Base-by-base conservation (phyloP, 805 yeast genomes). In the Debaryomyces hansenii region DNA sequence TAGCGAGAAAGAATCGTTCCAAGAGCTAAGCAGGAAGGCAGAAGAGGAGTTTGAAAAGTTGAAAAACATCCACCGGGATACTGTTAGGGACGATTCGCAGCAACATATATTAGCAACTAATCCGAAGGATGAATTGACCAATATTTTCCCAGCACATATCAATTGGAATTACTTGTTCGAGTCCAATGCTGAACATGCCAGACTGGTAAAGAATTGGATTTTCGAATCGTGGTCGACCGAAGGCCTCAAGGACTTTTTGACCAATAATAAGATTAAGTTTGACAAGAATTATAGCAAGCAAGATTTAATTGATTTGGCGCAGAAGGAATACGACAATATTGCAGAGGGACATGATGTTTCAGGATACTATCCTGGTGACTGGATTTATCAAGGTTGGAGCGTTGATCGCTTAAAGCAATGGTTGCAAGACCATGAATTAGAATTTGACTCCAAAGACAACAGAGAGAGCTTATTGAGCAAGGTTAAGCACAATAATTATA, bases 301-400 rank as follows among this genome's bases (percentile, higher is more conserved):
- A 40, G 68, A 76, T 29, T 62, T 83, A 53, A 54, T 72, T 32
- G 66, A 71, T 12, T 45, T 64, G 20, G 79, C 77, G 3, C 64
- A 72, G 55, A 57, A 64, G 20, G 68, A 76, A 55, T 75, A 70
- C 49, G 66, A 71, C 42, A 55, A 58, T 10, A 68, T 78, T 45
- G 66, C 72, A 11, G 59, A 67, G 42, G 46, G 58, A 27, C 53
- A 63, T 40, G 66, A 72, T 4, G 60, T 59, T 8, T 67, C 77
- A 16, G 80, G 80, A 5, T 59, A 60, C 35, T 79, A 79, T 46
- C 74, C 80, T 5, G 80, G 83, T 16, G 70, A 69, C 29, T 75
- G 78, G 76, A 63, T 80, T 46, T 83, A 81, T 57, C 67, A 75
- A 9, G 53, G 69, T 28, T 84, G 89, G 89, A 64, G 75, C 18